Base-by-base conservation (phyloP, 805 yeast species). In the Pichia californica region DNA sequence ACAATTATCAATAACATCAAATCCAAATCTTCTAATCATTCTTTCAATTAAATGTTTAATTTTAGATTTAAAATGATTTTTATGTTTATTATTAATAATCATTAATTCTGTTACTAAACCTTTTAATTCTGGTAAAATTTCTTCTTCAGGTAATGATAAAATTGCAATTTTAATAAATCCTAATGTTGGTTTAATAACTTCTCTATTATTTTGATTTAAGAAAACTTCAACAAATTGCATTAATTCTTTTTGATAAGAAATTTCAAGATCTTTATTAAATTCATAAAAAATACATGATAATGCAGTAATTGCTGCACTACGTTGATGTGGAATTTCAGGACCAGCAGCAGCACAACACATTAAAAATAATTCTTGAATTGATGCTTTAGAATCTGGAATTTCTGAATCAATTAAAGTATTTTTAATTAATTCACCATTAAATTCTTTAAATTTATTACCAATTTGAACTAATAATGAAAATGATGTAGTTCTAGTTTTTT, bases 331-430 rank as follows among this genome's bases (percentile, higher is more conserved):
- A 26, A 93, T 76, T 51, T 84, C 81, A 45, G 96, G 96, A 30
- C 93, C 96, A 52, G 94, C 71, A 68, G 99, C 99, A 25, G 97
- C 99, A 63, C 91, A 78, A 26, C 91, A 83, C 83, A 93, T 87
- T 26, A 94, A 88, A 69, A 91, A 87, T 59, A 73, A 89, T 64
- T 89, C 96, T 36, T 80, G 74, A 44, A 89, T 70, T 16, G 79
- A 71, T 8, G 95, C 93, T 40, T 71, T 69, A 9, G 81, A 68
- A 47, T 76, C 76, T n/a, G 84, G 83, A 25, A 79, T 74, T 7
- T 68, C 73, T 7, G 70, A 64, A 37, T 76, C 88, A 46, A 84
- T 79, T 52, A 73, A 66, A 15, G 79, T 67, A 56, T 85, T 81
- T 43, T 73, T 73, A 36, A 93, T 73, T 4, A 73, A 54, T 33